phyloP scores from a whole-genome alignment of 1,284 basidiomycete species.

The Malassezia slooffiae region DNA sequence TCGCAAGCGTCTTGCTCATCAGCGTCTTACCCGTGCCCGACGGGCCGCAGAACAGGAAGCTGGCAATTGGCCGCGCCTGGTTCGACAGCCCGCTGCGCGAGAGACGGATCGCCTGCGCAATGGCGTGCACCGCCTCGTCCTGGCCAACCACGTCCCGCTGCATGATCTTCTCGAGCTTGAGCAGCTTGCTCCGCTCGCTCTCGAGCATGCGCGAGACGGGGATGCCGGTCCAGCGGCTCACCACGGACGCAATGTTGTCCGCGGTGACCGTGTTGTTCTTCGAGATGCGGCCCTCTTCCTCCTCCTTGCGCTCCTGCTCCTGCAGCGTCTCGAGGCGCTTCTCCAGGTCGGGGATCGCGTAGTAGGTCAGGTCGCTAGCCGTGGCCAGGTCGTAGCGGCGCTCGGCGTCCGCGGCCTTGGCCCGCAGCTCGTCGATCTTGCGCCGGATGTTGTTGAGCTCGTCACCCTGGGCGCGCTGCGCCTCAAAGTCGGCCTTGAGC shows the following conservation, averaged over 20 bases:
- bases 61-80: constrained; percentile 51
- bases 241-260: constrained; percentile 52
- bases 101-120: constrained; percentile 54
- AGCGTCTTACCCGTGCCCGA: constrained; percentile 54
- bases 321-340: constrained; percentile 56
- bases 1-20: constrained; percentile 48
- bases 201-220: constrained; percentile 47
- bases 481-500: constrained; percentile 75
- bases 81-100: constrained; percentile 54
- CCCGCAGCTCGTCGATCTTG: constrained; percentile 80
- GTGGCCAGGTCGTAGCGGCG: constrained; percentile 55
- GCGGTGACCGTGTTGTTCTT: constrained; percentile 33
- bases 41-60: constrained; percentile 51
- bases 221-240: constrained; percentile 52
- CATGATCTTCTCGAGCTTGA: constrained; percentile 36
- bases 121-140: constrained; percentile 53
- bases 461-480: constrained; percentile 74
- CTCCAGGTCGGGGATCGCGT: constrained; percentile 81
- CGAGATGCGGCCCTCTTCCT: constrained; percentile 39
- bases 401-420: constrained; percentile 89
- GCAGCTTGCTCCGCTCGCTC: constrained; percentile 41
- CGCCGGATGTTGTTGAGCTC: constrained; percentile 69
- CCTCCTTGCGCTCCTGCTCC: constrained; percentile 49
- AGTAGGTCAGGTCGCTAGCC: constrained; percentile 74
- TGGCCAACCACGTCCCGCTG: constrained; percentile 51